Conservation (phyloP, 2,329 filamentous ascomycete species). For the Fusarium camptoceras region DNA sequence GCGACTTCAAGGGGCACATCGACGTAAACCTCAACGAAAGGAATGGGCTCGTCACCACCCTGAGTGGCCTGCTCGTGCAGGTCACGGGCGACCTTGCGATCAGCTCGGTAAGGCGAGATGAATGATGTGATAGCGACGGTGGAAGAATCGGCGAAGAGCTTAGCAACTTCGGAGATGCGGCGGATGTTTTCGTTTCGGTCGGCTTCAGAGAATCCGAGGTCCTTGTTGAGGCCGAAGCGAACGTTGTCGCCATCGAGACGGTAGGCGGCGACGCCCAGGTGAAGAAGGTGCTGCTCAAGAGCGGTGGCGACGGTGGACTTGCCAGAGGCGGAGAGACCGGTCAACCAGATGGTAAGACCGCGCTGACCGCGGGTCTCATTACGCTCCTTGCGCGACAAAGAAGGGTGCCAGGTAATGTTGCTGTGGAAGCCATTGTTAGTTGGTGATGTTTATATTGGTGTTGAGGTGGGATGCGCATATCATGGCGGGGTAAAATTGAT, state of each 20-base stretch:
- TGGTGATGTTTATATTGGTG: conserved; percentile 14
- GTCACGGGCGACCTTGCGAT: conserved; percentile 83
- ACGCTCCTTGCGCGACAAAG: conserved; percentile 82
- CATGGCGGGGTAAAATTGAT: conserved; percentile 32
- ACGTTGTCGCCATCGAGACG: conserved; percentile 98
- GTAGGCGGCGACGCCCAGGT: conserved; percentile 85
- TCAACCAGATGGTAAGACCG: conserved; percentile 98
- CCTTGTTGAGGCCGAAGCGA: conserved; percentile 97
- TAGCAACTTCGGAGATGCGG: conserved; percentile 94
- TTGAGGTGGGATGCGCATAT: conserved; percentile 19
- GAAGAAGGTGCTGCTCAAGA: conserved; percentile 95
- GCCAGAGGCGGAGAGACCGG: conserved; percentile 92
- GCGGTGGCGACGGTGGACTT: conserved; percentile 98
- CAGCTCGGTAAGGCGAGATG: conserved; percentile 93
- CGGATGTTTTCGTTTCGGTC: conserved; percentile 99
- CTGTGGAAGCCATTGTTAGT: conserved; percentile 56
- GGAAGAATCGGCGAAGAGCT: conserved; percentile 92
- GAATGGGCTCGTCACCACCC: conserved; percentile 74
- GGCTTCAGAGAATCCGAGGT: conserved; percentile 91
- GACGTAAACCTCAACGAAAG: conserved; percentile 94
- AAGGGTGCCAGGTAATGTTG: conserved; percentile 92
- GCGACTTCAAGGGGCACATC: conserved; percentile 92
- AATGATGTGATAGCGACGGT: conserved; percentile 94
- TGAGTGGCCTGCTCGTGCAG: conserved; percentile 73
- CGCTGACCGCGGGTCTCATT: conserved; percentile 80